phyloP scores from a whole-genome alignment of 1,139 yeast species.

The Lodderomyces jiufengensis region DNA sequence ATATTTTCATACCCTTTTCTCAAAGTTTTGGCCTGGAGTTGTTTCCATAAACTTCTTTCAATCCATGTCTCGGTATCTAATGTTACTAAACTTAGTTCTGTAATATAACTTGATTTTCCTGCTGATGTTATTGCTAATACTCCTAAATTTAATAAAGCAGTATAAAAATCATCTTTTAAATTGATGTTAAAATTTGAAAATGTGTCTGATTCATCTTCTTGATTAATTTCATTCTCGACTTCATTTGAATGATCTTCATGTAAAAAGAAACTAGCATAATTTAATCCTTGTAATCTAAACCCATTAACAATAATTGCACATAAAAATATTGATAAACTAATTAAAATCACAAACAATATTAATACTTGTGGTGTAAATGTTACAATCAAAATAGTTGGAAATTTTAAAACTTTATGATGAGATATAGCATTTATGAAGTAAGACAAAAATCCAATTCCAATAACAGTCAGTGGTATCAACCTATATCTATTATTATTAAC shows the following conservation, averaged over 20 bases:
- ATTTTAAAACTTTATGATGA: conserved; percentile 34
- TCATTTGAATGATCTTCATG: conserved; percentile 11
- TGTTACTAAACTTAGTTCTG: conserved; percentile 51
- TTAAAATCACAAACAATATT: conserved; percentile 43
- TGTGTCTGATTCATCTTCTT: conserved; percentile 32
- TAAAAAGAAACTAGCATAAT: conserved; percentile 45
- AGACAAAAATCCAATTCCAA: conserved; percentile 48
- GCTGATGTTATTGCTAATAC: conserved; percentile 63
- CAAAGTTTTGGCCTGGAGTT: no score
- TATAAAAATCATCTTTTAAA: conserved; percentile 61
- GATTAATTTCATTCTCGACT: conserved; percentile 20
- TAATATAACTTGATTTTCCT: conserved; percentile 60
- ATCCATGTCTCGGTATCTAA: conserved; percentile 58
- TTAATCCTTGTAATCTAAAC: conserved; percentile 40
- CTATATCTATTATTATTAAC: conserved; percentile 50
- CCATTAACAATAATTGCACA: conserved; percentile 63
- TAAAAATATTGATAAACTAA: conserved; percentile 50
- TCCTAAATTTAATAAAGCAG: conserved; percentile 58
- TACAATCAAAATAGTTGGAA: conserved; percentile 54
- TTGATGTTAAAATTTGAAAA: conserved; percentile 25
- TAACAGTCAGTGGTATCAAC: conserved; percentile 56
- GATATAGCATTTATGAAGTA: conserved; percentile 40
- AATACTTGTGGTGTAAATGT: conserved; percentile 63
- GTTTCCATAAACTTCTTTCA: conserved; percentile 30
- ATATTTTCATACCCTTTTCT: conserved; percentile 33